phyloP scores from a whole-genome alignment of 495 filamentous ascomycete species.

The Aspergillus avenaceus region DNA sequence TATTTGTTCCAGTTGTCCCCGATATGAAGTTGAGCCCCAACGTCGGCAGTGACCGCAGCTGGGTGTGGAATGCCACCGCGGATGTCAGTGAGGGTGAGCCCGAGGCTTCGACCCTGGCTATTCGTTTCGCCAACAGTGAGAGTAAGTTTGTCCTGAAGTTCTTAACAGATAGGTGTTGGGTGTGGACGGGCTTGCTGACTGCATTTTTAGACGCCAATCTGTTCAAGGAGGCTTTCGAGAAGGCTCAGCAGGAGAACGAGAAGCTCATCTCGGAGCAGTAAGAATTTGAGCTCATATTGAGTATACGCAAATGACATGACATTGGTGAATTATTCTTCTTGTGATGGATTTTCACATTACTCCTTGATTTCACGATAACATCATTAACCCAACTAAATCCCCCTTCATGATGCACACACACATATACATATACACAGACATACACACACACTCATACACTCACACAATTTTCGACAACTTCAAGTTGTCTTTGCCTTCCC shows the following conservation, averaged over 20 bases:
- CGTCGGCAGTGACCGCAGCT: constrained; percentile 94
- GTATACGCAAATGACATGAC: constrained; percentile 10
- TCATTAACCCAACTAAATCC: background rate
- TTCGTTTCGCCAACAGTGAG: constrained; percentile 96
- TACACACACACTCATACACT: background rate
- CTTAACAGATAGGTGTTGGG: background rate
- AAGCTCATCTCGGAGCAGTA: constrained; percentile 62
- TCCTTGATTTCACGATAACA: constrained; percentile 8
- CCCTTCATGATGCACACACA: no score
- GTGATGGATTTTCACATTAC: constrained; percentile 13
- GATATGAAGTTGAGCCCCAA: constrained; percentile 99
- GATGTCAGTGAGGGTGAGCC: constrained; percentile 98
- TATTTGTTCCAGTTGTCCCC: constrained; percentile 85
- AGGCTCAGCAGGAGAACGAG: constrained; percentile 96
- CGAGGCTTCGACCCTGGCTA: constrained; percentile 92
- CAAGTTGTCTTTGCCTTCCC: constrained; percentile 3
- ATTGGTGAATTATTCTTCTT: constrained; percentile 15
- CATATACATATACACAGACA: background rate
- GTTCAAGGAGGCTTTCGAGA: constrained; percentile 98
- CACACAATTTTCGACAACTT: background rate
- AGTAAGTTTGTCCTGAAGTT: constrained; percentile 64
- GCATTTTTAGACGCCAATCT: constrained; percentile 75
- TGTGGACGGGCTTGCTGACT: background rate
- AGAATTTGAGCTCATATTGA: constrained; percentile 3
- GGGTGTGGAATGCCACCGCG: constrained; percentile 98